Base-by-base conservation (phyloP, 148 eudicot genomes). In the Camellia lanceoleosa region DNA sequence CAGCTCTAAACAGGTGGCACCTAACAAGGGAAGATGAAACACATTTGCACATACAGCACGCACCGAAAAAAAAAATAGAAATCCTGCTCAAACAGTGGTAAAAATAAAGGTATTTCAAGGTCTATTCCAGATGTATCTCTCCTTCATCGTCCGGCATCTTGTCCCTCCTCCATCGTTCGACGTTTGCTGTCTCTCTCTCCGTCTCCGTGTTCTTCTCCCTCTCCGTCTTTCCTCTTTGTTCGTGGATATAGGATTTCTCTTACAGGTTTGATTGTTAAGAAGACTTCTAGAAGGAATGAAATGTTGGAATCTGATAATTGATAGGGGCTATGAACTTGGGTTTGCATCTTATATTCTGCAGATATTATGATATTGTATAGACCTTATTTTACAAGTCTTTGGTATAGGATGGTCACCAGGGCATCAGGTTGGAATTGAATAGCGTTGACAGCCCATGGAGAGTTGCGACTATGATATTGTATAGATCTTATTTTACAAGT, bases 361-460 rank as follows among this genome's bases (percentile, higher is more conserved):
- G 10, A 7, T 38, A 23, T 12, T 12, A 54, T 23, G 11, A 20
- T 71, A 46, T 71, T 51, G 19, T 47, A 0, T 16, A 51, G 14
- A 23, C 15, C 55, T 58, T 23, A 52, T 23, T 72, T 72, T 72
- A 1, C 13, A 9, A 52, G 56, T 54, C 8, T 54, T 52, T 51
- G 44, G 61, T 72, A 12, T 72, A 72, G 75, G 75, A 41, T 51
- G 18, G 0, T 61, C 38, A 30, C 75, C 56, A 12, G 75, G 75
- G 56, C 15, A 41, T 72, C 19, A 4, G 60, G 75, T 51, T 23
- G 19, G 61, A 30, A 30, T 30, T 30, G 1, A 30, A 72, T 23
- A 51, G 75, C 44, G 30, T 51, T 5, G 13, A 72, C 52, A 72
- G 60, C 75, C 55, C 60, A 56, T 20, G 38, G 61, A 52, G 44